Base-by-base conservation (phyloP, 768 basidiomycete species). In the Naganishia randhawae region DNA sequence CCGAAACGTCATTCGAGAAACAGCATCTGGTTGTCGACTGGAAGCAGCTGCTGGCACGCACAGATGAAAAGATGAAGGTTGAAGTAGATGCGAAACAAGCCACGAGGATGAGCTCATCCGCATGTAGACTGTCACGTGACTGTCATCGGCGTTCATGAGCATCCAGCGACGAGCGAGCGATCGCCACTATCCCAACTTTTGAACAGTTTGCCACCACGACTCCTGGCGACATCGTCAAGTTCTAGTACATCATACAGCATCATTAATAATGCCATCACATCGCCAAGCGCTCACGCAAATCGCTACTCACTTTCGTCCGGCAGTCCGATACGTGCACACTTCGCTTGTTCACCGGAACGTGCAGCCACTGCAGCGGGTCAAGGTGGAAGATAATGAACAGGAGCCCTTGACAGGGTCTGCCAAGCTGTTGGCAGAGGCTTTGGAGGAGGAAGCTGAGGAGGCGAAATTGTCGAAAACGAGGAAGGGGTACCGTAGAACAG, bases 341-440 rank as follows among this genome's bases (percentile, higher is more conserved):
- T 25, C 57, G 1, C 6, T 61, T 11, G 37, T 35, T 6, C 31
- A 35, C 37, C 29, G 39, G 9, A 39, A 61, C 29, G 37, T 25
- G n/a, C 57, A 61, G 27, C 57, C 39, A 25, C 19, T 11, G 17
- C 39, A 37, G 10, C 16, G 8, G 19, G 22, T 42, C 50, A 22
- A 39, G 19, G 3, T 19, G 45, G 39, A 61, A 2, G 37, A 61
- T 1, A 25, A 35, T 17, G 22, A 19, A 13, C 11, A 2, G 37
- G 22, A 57, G 17, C 39, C 32, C 27, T 16, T 67, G 13, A 67
- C 66, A 17, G 77, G 76, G 2, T 64, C 78, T 71, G 83, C 83
- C 29, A 86, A 88, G 75, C 84, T 89, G 48, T 86, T 88, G 74
- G 85, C 84, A 29, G 87, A 89, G 77, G 88, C 88, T 16, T 78